Base-by-base conservation (phyloP, 257 asterid genomes). In the Plantago major region DNA sequence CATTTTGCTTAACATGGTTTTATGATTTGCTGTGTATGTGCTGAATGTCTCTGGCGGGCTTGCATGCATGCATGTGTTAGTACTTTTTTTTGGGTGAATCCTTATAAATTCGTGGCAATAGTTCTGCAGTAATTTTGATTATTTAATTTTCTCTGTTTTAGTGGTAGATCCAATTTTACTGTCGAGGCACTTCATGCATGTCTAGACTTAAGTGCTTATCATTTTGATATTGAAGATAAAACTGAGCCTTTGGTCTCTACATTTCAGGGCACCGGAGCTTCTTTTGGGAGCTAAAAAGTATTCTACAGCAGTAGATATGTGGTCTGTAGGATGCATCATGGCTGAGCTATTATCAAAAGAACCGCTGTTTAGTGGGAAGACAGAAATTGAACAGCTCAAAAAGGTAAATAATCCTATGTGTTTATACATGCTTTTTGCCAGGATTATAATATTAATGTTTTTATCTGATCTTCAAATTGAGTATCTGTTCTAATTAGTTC, bases 291-390 rank as follows among this genome's bases (percentile, higher is more conserved):
- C 88, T 61, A 91, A 81, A 63, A 84, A 73, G 69, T 91, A 91
- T 71, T 91, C 98, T 17, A 88, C 94, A 3, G 98, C 98, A 46
- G 86, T 91, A 43, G 98, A 91, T 74, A 88, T 91, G 98, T 91
- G 98, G 98, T 91, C 98, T 1, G 64, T 88, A 61, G 98, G 98
- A 38, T 91, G 98, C 75, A 86, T 91, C 52, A 91, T 91, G 98
- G 96, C 95, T 51, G 99, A 86, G 68, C 74, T 92, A 16, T 81
- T 92, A 65, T 82, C 88, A 38, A 92, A 84, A 72, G 84, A 73
- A 70, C 94, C 97, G 3, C 52, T 92, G 60, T 92, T 92, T 72
- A 92, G 80, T 63, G 99, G 99, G 67, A 83, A 84, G 81, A 74
- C 86, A 6, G 99, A 92, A 74, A 30, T 81, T 65, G 95, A 89